Conservation (phyloP, 306 rosid genomes). For the Castanopsis chinensis region DNA sequence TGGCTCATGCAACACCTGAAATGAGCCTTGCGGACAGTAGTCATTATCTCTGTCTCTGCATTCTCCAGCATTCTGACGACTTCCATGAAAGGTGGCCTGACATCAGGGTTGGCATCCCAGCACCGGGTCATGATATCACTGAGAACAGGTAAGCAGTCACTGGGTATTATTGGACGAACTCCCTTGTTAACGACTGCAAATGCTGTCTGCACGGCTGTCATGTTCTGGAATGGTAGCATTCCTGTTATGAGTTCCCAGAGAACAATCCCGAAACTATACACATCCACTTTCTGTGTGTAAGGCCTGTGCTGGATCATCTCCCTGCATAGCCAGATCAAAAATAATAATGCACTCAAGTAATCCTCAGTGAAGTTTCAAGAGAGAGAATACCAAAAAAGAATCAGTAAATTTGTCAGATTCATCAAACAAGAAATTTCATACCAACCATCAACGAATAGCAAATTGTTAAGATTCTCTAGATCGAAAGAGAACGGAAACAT, state of each 20-base stretch:
- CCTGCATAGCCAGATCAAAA: constrained; percentile 45
- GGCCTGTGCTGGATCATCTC: constrained; percentile 99
- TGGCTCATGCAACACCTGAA: constrained; percentile 93
- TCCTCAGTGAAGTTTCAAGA: not conserved
- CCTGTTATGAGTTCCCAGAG: constrained; percentile 97
- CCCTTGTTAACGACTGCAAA: constrained; percentile 91
- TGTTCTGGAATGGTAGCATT: constrained; percentile 93
- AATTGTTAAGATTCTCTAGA: not conserved
- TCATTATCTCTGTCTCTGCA: constrained; percentile 86
- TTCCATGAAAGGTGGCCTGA: constrained; percentile 79
- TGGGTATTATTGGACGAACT: constrained; percentile 77
- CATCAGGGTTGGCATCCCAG: constrained; percentile 96
- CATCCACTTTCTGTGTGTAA: constrained; percentile 91
- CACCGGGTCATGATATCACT: constrained; percentile 92
- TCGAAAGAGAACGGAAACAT: not conserved
- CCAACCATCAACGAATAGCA: not conserved
- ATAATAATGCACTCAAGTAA: not conserved
- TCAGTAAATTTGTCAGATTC: not conserved
- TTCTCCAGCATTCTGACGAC: constrained; percentile 87
- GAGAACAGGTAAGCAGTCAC: constrained; percentile 80
- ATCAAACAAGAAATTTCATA: not conserved
- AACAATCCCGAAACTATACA: constrained; percentile 92
- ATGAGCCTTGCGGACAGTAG: constrained; percentile 89
- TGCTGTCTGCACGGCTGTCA: constrained; percentile 97
- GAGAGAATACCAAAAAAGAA: not conserved